Evolutionary conservation across 129 eudicot genomes (phyloP), one percentile per base, ranked within the genome.

Genomic region (Mikania micrantha): DNA sequence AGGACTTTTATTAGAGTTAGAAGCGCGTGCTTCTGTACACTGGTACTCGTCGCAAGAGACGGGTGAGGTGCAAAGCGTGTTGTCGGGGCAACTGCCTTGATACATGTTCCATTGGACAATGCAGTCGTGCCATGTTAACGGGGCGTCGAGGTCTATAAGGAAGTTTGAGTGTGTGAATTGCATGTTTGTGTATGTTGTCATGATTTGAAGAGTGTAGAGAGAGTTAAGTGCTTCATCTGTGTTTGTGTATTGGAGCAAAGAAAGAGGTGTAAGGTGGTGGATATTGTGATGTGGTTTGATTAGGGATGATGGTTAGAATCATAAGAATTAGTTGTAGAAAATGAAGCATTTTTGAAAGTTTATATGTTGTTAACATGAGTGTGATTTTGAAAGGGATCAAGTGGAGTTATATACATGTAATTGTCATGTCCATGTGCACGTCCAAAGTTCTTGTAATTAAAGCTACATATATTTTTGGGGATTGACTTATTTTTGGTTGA

Each of bases 81-180:
- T 13, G 50, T 27, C 7, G 0, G 77, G 70, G 27, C 77, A 72
- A 50, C 77, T 72, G 0, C 63, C 70, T 48, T 17, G 63, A 22
- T 32, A 72, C 32, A 25, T 32, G 53, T 72, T 72, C 77, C 77
- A 72, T 35, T 72, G 53, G 8, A 72, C 15, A 8, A 48, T 21
- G 40, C 79, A 75, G 9, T 60, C 60, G 22, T 58, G 60, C 79
- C 73, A 75, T 41, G 34, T 56, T 42, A 66, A 66, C 2, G 79
- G 68, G n/a, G 79, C 73, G 12, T 75, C 79, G 20, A 42, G 36
- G 49, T 75, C 79, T 24, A 75, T 66, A 12, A 75, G 79, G 66
- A 54, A 59, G 38, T 66, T 66, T 22, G 69, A 45, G 12, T 27
- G 70, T 0, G 22, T 9, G 36, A 32, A 32, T 32, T 32, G 36